Evolutionary conservation across 1,139 yeast genomes (phyloP).

Genomic region (Blastobotrys niveus): DNA sequence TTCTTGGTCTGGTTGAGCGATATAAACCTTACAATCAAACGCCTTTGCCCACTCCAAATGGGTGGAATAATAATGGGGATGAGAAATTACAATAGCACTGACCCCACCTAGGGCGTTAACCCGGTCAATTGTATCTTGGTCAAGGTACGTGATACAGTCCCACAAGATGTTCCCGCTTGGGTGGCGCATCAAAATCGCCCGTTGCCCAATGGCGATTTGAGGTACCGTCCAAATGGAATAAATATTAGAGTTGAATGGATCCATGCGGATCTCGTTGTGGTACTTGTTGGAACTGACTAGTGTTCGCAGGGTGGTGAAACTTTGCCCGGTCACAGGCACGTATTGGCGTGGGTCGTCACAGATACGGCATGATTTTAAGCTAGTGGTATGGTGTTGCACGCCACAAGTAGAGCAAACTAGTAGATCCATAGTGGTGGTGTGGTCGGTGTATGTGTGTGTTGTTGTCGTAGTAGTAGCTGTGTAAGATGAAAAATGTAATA

Average conservation of each 20-base stretch:
- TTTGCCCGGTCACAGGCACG: constrained; percentile 21
- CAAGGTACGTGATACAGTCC: constrained; percentile 24
- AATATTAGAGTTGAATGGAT: constrained; percentile 15
- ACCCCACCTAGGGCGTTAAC: constrained; percentile 21
- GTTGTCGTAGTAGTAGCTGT: too few species aligned
- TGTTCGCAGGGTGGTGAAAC: constrained; percentile 19
- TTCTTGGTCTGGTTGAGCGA: constrained; percentile 16
- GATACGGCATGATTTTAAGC: constrained; percentile 14
- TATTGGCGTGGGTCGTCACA: constrained; percentile 26
- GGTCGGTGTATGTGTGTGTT: too few species aligned
- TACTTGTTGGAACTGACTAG: constrained; percentile 14
- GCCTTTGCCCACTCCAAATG: constrained; percentile 22
- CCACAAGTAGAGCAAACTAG: constrained; percentile 18
- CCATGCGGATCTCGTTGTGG: constrained; percentile 18
- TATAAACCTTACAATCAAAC: constrained; percentile 19
- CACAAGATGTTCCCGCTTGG: constrained; percentile 21
- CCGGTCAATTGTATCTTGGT: constrained; percentile 18
- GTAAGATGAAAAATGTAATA: too few species aligned
- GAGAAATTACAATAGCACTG: constrained; percentile 20
- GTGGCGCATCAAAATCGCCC: constrained; percentile 20
- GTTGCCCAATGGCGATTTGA: constrained; percentile 23
- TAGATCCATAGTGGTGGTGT: constrained; percentile 8
- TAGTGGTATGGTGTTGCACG: constrained; percentile 9
- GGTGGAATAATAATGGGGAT: constrained; percentile 21
- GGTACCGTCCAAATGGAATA: constrained; percentile 21